phyloP scores from a whole-genome alignment of 177 flowering plant genomes.

The Telopea speciosissima region DNA sequence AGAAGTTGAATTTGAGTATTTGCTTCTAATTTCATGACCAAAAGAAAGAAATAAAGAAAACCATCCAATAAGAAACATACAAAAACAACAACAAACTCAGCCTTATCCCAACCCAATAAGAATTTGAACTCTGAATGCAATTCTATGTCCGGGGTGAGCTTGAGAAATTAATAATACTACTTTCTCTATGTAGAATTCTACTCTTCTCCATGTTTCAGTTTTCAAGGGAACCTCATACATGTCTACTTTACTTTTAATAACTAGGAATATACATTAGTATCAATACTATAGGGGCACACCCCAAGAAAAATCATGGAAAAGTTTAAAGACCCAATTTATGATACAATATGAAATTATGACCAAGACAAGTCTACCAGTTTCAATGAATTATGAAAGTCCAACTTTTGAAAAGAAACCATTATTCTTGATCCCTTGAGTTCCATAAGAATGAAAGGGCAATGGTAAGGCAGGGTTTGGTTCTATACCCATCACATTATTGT shows the following conservation, averaged over 20 bases:
- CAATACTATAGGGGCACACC: neutral
- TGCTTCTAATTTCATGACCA: neutral
- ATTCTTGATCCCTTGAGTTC: neutral
- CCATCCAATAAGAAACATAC: neutral
- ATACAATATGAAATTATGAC: neutral
- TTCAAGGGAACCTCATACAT: neutral
- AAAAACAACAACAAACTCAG: too few species aligned
- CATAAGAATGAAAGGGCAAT: neutral
- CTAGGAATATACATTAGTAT: too few species aligned
- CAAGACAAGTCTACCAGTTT: neutral
- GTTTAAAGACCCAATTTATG: neutral
- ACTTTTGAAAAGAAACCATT: neutral
- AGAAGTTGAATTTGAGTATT: neutral
- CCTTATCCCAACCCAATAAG: too few species aligned
- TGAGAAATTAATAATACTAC: neutral
- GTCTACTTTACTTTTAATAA: too few species aligned
- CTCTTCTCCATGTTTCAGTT: neutral
- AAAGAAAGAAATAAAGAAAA: neutral
- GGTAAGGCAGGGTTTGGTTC: neutral
- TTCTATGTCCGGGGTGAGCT: neutral
- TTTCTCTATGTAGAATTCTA: neutral
- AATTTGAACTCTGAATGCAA: neutral
- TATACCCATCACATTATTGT: neutral
- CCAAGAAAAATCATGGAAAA: neutral
- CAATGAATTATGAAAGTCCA: neutral